A percentile compares a stretch with the other conserved stretches of the same genome.
Conservation (phyloP, 441 rosid genomes). For the Mallotus japonicus region DNA sequence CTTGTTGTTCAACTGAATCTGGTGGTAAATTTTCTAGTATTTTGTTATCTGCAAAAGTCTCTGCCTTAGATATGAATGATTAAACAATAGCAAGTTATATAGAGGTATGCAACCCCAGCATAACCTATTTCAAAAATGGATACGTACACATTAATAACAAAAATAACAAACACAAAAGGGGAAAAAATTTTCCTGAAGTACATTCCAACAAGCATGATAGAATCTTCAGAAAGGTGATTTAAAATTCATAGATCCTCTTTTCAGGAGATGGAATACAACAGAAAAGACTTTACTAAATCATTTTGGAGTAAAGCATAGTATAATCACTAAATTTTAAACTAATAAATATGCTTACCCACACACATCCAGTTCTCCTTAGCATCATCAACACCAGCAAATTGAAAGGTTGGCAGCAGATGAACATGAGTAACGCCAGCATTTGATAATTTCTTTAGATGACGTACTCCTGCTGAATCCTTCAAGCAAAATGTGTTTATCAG, state of each 20-base stretch:
- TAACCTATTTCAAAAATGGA: conserved; percentile 19
- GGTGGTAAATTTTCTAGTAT: conserved; percentile 69
- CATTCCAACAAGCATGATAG: neutral
- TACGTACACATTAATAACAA: neutral
- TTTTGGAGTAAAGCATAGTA: neutral
- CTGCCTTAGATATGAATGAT: conserved; percentile 19
- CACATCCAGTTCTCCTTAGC: conserved; percentile 81
- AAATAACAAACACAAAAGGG: neutral
- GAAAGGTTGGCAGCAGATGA: conserved; percentile 88
- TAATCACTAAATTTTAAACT: conserved; percentile 3
- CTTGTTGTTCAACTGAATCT: conserved; percentile 86
- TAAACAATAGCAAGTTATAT: conserved; percentile 2
- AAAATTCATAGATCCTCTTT: conserved; percentile 7
- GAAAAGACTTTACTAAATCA: neutral
- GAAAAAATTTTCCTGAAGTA: neutral
- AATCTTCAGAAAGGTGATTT: neutral
- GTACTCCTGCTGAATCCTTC: conserved; percentile 81
- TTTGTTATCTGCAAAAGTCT: conserved; percentile 55
- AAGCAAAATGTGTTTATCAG: conserved; percentile 23
- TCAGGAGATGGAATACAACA: neutral
- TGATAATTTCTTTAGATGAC: conserved; percentile 75
- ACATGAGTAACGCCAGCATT: conserved; percentile 89
- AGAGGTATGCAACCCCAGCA: conserved; percentile 16
- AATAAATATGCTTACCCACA: conserved; percentile 52
- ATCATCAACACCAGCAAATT: conserved; percentile 85